Conservation (phyloP, 179 eudicot species). For the Spinacia oleracea region DNA sequence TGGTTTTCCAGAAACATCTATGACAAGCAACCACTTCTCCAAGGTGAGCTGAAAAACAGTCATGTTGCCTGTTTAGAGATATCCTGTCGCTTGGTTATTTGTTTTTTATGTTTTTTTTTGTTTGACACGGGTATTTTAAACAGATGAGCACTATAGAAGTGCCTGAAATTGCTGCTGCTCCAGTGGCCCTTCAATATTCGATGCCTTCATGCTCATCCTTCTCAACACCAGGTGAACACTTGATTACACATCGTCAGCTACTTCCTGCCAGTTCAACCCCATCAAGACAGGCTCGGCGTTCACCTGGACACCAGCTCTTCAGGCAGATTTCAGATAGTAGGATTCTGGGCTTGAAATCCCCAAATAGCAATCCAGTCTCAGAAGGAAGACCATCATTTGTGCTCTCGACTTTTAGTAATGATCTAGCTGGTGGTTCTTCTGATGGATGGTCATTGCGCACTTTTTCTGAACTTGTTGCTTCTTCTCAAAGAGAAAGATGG, state of each 20-base stretch:
- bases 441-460: constrained; percentile 68
- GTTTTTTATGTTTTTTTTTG: neutral
- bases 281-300: constrained; percentile 45
- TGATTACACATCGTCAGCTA: constrained; percentile 31
- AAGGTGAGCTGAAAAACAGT: constrained; percentile 34
- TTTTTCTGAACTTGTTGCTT: constrained; percentile 57
- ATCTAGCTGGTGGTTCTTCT: constrained; percentile 48
- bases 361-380: constrained; percentile 46
- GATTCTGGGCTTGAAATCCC: constrained; percentile 50
- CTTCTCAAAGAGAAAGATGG: constrained; percentile 61
- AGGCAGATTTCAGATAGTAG: constrained; percentile 56
- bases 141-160: constrained; percentile 34
- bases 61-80: neutral
- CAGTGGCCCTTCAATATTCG: constrained; percentile 29
- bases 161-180: constrained; percentile 33
- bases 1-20: constrained; percentile 41
- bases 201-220: constrained; percentile 44
- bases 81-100: neutral
- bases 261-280: constrained; percentile 45
- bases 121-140: constrained; percentile 14
- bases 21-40: constrained; percentile 33
- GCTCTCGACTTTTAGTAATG: constrained; percentile 46
- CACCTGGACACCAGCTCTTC: constrained; percentile 55
- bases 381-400: constrained; percentile 56
- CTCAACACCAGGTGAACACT: constrained; percentile 33